Base-by-base conservation (phyloP, 768 basidiomycete species). In the Boletus insuetus region DNA sequence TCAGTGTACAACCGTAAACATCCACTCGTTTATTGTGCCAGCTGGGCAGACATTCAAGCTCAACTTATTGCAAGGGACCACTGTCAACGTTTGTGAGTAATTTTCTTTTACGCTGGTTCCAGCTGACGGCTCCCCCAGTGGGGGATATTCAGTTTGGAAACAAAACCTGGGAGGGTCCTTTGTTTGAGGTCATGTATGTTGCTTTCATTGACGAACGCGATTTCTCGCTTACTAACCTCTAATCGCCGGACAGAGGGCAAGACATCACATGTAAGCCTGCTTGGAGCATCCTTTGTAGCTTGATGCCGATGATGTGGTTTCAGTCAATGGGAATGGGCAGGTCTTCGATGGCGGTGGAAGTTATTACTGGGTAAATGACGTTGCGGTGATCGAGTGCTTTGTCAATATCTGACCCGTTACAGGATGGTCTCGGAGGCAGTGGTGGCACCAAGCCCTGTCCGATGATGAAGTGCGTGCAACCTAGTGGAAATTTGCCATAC, bases 111-210 rank as follows among this genome's bases (percentile, higher is more conserved):
- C 17, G 12, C 35, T 12, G 31, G 26, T 2, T 35, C 20, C 3
- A 4, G 31, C 37, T 50, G 38, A 55, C 37, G 49, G 26, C 20
- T 41, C 29, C 39, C n/a, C 0, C 31, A 85, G 82, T 75, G 56
- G 86, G 86, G 17, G 78, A 86, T 32, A 75, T 87, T 43, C 59
- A 66, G 22, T 87, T 88, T 63, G 83, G 78, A 8, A 79, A 78
- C 46, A 10, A 63, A 51, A 77, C 62, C 39, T 84, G 82, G 83
- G 69, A 63, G 0, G 84, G 83, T 13, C 83, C 81, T 13, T 69
- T 85, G 39, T 82, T 85, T 64, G 66, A 73, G 32, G 64, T 85
- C 61, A 77, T 60, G 82, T 82, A 57, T 41, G 69, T 63, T 19
- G 39, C 31, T 17, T 42, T 50, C 43, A 7, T 10, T 22, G 35